Percentiles rank a stretch among this genome's conserved stretches.
Evolutionary conservation across 257 asterid species (phyloP).

Genomic region (Nicotiana obtusifolia): DNA sequence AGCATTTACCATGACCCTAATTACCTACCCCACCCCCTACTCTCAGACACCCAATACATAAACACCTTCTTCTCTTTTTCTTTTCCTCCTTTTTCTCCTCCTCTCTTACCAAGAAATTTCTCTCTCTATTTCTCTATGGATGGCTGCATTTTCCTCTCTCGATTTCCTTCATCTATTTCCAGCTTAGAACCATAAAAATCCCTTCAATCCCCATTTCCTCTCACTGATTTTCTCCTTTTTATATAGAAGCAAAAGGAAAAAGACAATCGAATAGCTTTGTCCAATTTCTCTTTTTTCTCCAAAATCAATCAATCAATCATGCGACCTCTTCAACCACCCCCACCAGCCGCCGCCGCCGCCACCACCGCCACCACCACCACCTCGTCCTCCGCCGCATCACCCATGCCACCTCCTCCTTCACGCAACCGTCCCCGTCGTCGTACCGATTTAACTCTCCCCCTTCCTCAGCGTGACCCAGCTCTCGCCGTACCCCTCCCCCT

Average conservation of each 20-base stretch:
- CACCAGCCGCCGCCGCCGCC: slow-evolving; percentile 21
- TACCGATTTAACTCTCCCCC: slow-evolving; percentile 63
- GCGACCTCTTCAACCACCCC: slow-evolving; percentile 56
- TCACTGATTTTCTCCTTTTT: background rate
- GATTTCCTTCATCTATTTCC: background rate
- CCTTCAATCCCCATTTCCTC: background rate
- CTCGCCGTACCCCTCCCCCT: slow-evolving; percentile 78
- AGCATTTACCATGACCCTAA: slow-evolving; percentile 3
- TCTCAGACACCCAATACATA: background rate
- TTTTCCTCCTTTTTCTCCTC: background rate
- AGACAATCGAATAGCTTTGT: background rate
- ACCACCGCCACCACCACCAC: background rate
- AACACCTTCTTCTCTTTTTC: background rate
- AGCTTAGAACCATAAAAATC: background rate
- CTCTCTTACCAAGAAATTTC: slow-evolving; percentile 34
- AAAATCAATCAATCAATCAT: slow-evolving; percentile 23
- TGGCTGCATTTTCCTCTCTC: background rate
- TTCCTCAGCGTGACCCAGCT: slow-evolving; percentile 65
- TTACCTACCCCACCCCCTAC: background rate
- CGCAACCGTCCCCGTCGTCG: slow-evolving; percentile 35
- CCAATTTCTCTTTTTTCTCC: background rate
- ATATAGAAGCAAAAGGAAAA: background rate
- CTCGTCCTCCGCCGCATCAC: slow-evolving; percentile 25
- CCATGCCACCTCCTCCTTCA: slow-evolving; percentile 2
- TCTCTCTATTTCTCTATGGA: background rate